These are phyloP conservation scores for Kazachstania sp. DNA, from an alignment of 1,139 yeast genomes.

Conservation along the genomic window DNA sequence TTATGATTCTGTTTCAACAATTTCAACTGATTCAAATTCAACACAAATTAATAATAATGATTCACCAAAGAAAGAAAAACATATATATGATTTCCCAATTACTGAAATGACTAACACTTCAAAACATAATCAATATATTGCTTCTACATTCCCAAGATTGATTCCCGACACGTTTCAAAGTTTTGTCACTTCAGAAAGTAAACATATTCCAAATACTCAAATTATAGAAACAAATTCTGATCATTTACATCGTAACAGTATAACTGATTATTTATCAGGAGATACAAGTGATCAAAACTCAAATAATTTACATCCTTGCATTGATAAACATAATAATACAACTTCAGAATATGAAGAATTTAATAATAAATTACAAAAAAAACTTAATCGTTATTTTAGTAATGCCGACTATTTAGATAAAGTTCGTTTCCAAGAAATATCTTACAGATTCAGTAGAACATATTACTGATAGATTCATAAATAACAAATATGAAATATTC, in stretches of 20 bases:
- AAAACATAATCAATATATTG: neutral
- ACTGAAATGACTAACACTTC: neutral
- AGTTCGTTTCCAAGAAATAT: constrained; percentile 29
- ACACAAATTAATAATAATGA: neutral
- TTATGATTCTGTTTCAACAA: neutral
- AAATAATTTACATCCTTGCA: no score
- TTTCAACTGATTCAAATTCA: neutral
- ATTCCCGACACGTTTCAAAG: neutral
- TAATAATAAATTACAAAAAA: constrained; percentile 3
- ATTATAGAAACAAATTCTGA: neutral
- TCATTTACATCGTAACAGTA: neutral
- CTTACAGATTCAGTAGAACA: constrained; percentile 29
- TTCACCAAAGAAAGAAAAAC: neutral
- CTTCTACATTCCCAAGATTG: neutral
- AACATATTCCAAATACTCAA: neutral
- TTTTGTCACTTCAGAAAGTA: neutral
- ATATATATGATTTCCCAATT: neutral
- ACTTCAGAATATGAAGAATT: neutral
- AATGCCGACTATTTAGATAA: constrained; percentile 28
- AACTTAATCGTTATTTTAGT: constrained; percentile 13
- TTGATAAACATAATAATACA: neutral
- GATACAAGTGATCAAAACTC: neutral
- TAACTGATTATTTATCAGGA: neutral
- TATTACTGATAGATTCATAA: constrained; percentile 14
- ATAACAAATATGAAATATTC: no score